These are phyloP conservation scores for Gossypium laxum DNA, from an alignment of 441 rosid species.

Conservation along the genomic window DNA sequence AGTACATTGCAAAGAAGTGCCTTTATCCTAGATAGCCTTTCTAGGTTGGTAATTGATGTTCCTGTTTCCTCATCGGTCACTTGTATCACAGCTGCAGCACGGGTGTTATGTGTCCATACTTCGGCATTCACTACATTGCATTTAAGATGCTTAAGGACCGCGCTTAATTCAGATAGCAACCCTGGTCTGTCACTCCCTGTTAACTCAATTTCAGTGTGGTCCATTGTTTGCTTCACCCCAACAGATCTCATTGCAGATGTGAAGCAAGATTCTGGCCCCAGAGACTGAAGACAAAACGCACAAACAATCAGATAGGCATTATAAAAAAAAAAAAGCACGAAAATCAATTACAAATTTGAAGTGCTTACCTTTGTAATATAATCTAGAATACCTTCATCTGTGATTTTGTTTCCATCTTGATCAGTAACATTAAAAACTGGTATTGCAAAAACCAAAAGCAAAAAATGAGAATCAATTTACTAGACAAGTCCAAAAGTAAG, in stretches of 20 bases:
- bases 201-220: conserved; percentile 67
- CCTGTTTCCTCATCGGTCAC: conserved; percentile 67
- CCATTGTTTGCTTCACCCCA: conserved; percentile 53
- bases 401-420: conserved; percentile 75
- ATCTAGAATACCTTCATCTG: conserved; percentile 56
- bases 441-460: background rate
- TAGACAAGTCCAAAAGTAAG: background rate
- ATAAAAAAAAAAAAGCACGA: background rate
- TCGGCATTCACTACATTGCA: conserved; percentile 79
- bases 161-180: conserved; percentile 71
- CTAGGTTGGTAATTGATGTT: conserved; percentile 48
- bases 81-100: conserved; percentile 84
- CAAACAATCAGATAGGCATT: background rate
- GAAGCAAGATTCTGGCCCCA: conserved; percentile 73
- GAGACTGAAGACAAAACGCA: conserved; percentile 34
- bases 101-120: conserved; percentile 83
- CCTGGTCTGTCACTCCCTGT: conserved; percentile 88
- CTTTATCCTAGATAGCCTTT: conserved; percentile 53
- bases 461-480: conserved; percentile 14
- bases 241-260: conserved; percentile 51
- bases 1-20: conserved; percentile 66
- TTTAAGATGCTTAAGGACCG: conserved; percentile 67
- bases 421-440: conserved; percentile 73
- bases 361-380: conserved; percentile 59
- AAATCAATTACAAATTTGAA: background rate